Evolutionary conservation across 768 basidiomycete genomes (phyloP).

Genomic region (Auricularia cornea): DNA sequence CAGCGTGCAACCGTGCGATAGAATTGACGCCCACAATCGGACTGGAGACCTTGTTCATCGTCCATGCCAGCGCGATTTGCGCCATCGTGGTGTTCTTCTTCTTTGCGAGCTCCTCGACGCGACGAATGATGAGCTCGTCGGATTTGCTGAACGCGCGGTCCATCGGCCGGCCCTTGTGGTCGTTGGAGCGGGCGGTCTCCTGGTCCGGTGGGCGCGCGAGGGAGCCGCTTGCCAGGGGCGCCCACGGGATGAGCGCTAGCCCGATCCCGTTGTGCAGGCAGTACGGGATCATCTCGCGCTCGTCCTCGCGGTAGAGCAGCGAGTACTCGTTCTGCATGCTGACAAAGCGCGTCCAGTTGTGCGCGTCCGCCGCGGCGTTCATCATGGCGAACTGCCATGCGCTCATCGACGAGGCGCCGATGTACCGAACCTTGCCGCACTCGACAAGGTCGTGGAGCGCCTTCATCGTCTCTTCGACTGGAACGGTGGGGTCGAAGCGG

Average conservation of each 20-base stretch:
- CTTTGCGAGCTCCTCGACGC: slow-evolving; percentile 31
- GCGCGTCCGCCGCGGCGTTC: slow-evolving; percentile 7
- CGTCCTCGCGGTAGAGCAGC: slow-evolving; percentile 28
- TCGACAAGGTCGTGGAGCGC: slow-evolving; percentile 29
- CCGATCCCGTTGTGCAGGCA: slow-evolving; percentile 33
- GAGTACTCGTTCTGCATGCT: slow-evolving; percentile 29
- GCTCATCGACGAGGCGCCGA: slow-evolving; percentile 14
- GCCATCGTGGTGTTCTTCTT: slow-evolving; percentile 35
- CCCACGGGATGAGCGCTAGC: slow-evolving; percentile 41
- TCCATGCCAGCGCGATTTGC: slow-evolving; percentile 36
- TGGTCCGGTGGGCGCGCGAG: slow-evolving; percentile 23
- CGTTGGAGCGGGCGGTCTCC: slow-evolving; percentile 3
- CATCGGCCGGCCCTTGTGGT: neutral
- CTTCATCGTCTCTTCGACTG: slow-evolving; percentile 27
- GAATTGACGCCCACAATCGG: slow-evolving; percentile 37
- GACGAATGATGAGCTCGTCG: slow-evolving; percentile 7
- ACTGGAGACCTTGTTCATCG: slow-evolving; percentile 28
- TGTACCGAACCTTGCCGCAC: slow-evolving; percentile 25
- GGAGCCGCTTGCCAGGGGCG: slow-evolving; percentile 31
- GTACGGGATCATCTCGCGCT: slow-evolving; percentile 8
- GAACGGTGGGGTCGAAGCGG: slow-evolving; percentile 17
- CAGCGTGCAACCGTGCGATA: slow-evolving; percentile 19
- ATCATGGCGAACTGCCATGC: slow-evolving; percentile 14
- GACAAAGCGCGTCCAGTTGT: slow-evolving; percentile 24
- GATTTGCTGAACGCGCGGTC: neutral